These are phyloP conservation scores for Oropetium thomaeum DNA, from an alignment of 176 grass and related monocot species.

Conservation along the genomic window DNA sequence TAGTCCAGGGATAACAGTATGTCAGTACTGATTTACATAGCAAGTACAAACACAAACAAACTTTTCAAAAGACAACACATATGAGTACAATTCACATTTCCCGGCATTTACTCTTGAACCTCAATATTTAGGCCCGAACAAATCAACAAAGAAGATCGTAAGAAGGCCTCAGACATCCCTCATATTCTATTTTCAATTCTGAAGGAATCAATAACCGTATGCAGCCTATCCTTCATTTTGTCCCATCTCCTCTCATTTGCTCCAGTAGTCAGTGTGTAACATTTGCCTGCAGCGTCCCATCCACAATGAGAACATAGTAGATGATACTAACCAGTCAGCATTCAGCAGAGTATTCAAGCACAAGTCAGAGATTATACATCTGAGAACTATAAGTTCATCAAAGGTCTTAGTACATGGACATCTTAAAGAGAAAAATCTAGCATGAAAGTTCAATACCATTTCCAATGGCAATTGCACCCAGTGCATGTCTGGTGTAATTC, in stretches of 20 bases:
- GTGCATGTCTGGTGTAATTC: constrained; percentile 83
- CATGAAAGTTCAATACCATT: constrained; percentile 52
- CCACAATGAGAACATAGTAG: neutral
- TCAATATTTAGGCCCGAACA: constrained; percentile 22
- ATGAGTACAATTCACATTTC: constrained; percentile 36
- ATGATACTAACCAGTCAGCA: neutral
- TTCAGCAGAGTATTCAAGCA: neutral
- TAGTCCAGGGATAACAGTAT: neutral
- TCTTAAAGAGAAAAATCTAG: constrained; percentile 1
- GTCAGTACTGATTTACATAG: neutral
- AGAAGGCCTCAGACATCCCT: neutral
- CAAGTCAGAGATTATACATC: neutral
- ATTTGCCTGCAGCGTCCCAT: constrained; percentile 61
- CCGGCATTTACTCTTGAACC: constrained; percentile 24
- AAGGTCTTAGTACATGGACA: neutral
- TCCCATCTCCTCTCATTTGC: constrained; percentile 97
- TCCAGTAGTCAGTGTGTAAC: constrained; percentile 85
- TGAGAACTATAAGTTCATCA: neutral
- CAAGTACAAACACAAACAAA: neutral
- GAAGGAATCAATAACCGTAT: constrained; percentile 67
- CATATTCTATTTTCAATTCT: constrained; percentile 64
- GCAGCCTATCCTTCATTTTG: constrained; percentile 92
- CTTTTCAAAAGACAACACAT: neutral
- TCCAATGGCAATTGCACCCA: constrained; percentile 78
- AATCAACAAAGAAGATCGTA: constrained; percentile 33